Conservation (phyloP, 2,329 filamentous ascomycete species). For the Didymella exigua region DNA sequence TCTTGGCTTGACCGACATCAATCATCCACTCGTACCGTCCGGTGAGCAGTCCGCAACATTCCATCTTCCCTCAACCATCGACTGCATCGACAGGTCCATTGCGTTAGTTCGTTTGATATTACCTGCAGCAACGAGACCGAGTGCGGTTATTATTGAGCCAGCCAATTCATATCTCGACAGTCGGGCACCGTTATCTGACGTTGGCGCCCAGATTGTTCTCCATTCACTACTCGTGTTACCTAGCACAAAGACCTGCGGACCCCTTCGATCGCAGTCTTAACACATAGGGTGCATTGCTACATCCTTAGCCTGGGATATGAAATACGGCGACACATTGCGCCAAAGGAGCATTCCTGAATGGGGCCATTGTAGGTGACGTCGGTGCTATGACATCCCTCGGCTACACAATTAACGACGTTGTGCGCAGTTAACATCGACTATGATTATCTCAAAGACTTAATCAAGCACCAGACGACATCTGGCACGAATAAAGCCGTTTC, state of each 20-base stretch:
- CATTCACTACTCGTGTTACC: conserved; percentile 17
- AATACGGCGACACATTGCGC: conserved; percentile 76
- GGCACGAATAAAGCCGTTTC: conserved; percentile 72
- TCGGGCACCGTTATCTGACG: conserved; percentile 15
- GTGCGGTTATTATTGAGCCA: conserved; percentile 8
- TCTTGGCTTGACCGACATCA: conserved; percentile 1
- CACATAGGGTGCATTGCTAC: not conserved
- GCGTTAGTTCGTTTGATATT: conserved; percentile 1
- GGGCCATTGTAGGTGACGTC: conserved; percentile 67
- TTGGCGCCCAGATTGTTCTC: conserved; percentile 3
- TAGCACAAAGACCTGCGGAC: conserved; percentile 14
- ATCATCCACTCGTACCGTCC: conserved; percentile 5
- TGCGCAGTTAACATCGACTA: conserved; percentile 84
- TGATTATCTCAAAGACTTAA: conserved; percentile 82
- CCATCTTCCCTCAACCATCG: conserved; percentile 3
- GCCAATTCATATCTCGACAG: conserved; percentile 8
- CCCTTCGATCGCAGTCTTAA: conserved; percentile 15
- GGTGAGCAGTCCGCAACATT: conserved; percentile 18
- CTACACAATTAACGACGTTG: conserved; percentile 21
- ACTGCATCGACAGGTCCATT: conserved; percentile 4
- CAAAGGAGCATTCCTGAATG: conserved; percentile 81
- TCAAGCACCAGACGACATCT: conserved; percentile 77
- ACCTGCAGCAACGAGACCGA: conserved; percentile 8
- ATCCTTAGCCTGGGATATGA: conserved; percentile 59
- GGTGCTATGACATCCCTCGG: not conserved